Conservation (phyloP, 1,284 basidiomycete genomes). For the Ceratobasidium sp. region DNA sequence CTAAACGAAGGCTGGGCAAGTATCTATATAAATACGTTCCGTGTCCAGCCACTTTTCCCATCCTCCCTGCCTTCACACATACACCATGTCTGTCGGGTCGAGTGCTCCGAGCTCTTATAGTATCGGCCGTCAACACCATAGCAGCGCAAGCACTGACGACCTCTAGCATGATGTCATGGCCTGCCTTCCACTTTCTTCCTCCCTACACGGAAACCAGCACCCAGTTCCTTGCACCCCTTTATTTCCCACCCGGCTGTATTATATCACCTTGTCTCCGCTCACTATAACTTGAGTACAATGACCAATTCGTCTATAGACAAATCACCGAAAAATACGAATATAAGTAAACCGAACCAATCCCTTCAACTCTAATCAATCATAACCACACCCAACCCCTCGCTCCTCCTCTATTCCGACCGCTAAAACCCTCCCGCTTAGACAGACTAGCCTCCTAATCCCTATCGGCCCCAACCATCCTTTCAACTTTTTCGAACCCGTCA, state of each 20-base stretch:
- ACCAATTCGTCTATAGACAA: neutral
- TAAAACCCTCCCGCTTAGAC: slow-evolving; percentile 14
- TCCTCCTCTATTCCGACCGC: neutral
- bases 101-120: no score
- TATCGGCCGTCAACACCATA: no score
- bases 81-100: no score
- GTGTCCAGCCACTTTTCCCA: neutral
- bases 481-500: slow-evolving; percentile 12
- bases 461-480: neutral
- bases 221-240: no score
- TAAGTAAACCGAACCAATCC: neutral
- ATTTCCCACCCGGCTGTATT: no score
- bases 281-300: no score
- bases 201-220: no score
- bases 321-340: neutral
- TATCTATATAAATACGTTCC: neutral
- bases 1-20: neutral
- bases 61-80: neutral
- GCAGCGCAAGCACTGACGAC: no score
- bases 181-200: no score
- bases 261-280: no score
- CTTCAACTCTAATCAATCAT: neutral
- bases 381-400: neutral
- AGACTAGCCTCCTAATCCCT: slow-evolving; percentile 22
- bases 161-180: no score